Conservation (phyloP, 805 yeast species). For the Kregervanrija fluxuum region DNA sequence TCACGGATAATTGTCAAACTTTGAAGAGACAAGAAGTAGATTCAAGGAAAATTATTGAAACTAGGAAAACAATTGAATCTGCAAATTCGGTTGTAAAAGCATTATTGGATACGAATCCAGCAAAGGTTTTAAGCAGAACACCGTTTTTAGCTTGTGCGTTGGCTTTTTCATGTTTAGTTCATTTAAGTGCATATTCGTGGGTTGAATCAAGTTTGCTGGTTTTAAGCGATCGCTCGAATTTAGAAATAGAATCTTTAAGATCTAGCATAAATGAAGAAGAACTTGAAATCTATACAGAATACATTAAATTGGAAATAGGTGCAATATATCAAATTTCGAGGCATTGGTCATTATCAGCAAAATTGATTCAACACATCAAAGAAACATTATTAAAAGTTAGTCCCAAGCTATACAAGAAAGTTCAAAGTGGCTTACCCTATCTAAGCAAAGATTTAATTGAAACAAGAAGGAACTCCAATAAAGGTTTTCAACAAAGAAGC, state of each 20-base stretch:
- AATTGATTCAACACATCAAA: constrained; percentile 38
- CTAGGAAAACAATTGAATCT: constrained; percentile 47
- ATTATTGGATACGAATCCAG: constrained; percentile 40
- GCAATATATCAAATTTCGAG: constrained; percentile 42
- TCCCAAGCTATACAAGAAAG: constrained; percentile 33
- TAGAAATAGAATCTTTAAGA: constrained; percentile 13
- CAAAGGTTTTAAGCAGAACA: constrained; percentile 36
- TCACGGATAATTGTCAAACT: constrained; percentile 25
- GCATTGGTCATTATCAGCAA: constrained; percentile 46
- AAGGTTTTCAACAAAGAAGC: too few relatives aligned
- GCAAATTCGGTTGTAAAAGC: constrained; percentile 42
- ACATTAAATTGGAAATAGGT: constrained; percentile 40
- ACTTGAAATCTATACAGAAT: constrained; percentile 38
- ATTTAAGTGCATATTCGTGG: constrained; percentile 48
- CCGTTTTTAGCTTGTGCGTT: constrained; percentile 47
- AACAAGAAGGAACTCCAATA: too few relatives aligned
- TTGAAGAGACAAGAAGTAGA: constrained; percentile 29
- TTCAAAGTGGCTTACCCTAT: constrained; percentile 27
- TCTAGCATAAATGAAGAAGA: constrained; percentile 29
- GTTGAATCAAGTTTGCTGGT: constrained; percentile 31
- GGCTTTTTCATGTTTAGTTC: constrained; percentile 46
- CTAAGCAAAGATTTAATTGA: too few relatives aligned
- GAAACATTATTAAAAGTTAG: constrained; percentile 37
- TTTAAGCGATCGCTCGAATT: constrained; percentile 1
- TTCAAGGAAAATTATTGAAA: constrained; percentile 41